Percentiles rank a stretch among this genome's conserved stretches.
Conservation (phyloP, 2,329 filamentous ascomycete species). For the Karstenula rhodostoma region DNA sequence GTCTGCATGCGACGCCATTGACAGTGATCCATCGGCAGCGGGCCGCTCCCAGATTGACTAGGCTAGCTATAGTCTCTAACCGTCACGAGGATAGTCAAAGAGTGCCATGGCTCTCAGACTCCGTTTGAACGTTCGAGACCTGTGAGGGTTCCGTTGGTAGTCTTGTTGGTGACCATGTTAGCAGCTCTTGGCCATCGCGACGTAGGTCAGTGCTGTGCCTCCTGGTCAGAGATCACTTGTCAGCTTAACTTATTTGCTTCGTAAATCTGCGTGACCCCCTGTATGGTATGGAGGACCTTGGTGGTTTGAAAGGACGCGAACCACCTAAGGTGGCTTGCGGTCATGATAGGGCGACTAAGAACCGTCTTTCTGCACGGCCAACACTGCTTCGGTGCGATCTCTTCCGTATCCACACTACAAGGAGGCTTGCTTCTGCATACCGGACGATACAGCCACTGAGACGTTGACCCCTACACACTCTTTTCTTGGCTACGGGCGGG, state of each 20-base stretch:
- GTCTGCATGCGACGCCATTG: background rate
- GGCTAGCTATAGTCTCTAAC: background rate
- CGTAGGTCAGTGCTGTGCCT: background rate
- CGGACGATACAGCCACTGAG: background rate
- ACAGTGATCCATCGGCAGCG: background rate
- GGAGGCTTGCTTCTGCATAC: background rate
- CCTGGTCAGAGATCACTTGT: background rate
- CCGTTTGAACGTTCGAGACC: constrained; percentile 1
- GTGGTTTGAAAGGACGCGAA: background rate
- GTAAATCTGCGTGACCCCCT: background rate
- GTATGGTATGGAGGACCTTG: background rate
- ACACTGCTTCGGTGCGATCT: background rate
- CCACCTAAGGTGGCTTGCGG: background rate
- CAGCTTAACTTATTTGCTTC: constrained; percentile 1
- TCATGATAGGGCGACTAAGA: background rate
- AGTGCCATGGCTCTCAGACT: background rate
- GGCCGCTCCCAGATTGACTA: constrained; percentile 10
- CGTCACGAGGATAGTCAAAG: constrained; percentile 1
- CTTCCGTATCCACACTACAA: background rate
- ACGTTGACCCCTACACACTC: background rate
- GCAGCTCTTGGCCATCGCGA: background rate
- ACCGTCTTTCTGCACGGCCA: background rate
- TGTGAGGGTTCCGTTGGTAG: background rate
- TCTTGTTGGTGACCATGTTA: background rate
- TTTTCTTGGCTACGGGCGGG: constrained; percentile 3